Percentiles rank a stretch among this genome's conserved stretches.
These are phyloP conservation scores for Hirsutella rhossiliensis DNA, from an alignment of 2,329 filamentous ascomycete species.

Conservation along the genomic window DNA sequence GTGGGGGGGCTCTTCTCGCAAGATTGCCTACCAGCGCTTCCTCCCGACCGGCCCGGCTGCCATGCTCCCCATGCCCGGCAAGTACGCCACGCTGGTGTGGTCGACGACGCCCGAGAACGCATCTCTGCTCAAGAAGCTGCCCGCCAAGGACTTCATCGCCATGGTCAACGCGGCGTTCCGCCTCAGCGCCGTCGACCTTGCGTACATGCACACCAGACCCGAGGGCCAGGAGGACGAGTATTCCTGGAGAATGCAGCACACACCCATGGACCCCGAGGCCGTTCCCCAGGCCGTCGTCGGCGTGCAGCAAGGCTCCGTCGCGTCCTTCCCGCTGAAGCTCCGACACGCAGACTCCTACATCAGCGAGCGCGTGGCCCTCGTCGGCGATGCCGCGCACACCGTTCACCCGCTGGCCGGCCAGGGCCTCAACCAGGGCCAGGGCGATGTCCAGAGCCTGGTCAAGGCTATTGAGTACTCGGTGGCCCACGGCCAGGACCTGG, in stretches of 20 bases:
- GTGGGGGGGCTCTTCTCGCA: conserved; percentile 40
- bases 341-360: conserved; percentile 92
- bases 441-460: conserved; percentile 71
- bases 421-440: conserved; percentile 86
- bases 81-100: conserved; percentile 82
- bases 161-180: conserved; percentile 93
- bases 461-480: conserved; percentile 66
- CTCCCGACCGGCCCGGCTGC: conserved; percentile 85
- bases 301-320: conserved; percentile 69
- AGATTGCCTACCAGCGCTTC: conserved; percentile 90
- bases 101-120: conserved; percentile 78
- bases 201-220: conserved; percentile 61
- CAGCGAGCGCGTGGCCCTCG: conserved; percentile 76
- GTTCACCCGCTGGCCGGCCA: conserved; percentile 91
- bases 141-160: conserved; percentile 61
- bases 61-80: conserved; percentile 77
- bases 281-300: conserved; percentile 55
- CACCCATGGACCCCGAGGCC: conserved; percentile 35
- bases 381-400: conserved; percentile 92
- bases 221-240: conserved; percentile 60
- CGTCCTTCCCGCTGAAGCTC: conserved; percentile 83
- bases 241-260: conserved; percentile 71
- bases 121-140: conserved; percentile 63
- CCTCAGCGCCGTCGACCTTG: conserved; percentile 64
- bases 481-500: conserved; percentile 76